Evolutionary conservation across 2,329 filamentous ascomycete species (phyloP), one percentile per base, ranked within the genome.

Genomic region (Beauveria varroae): DNA sequence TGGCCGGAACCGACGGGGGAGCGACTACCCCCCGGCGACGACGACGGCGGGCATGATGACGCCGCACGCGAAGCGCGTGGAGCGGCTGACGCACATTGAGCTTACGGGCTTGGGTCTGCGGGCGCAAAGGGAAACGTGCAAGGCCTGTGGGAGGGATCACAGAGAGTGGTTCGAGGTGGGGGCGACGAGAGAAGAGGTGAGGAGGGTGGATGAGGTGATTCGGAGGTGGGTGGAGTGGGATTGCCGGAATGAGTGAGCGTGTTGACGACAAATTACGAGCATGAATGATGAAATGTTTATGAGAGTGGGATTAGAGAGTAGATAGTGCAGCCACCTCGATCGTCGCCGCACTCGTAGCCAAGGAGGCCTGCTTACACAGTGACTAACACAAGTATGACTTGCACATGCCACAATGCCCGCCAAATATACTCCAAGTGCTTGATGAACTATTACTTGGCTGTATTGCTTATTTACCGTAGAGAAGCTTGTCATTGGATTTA

Each of bases 161-260:
- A 80, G 88, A 57, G 95, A 99, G 76, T 99, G 93, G 93, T 99
- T 99, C 72, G 90, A 96, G 75, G 86, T 97, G 1, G 86, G 90
- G 64, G 90, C 90, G 0, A 87, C 79, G 24, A 83, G 86, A 65
- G 81, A 87, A 30, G 90, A 87, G 0, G 81, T 98, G 3, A 84
- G 81, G 63, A 80, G 83, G 76, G 78, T 85, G 77, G 78, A 85
- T 65, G 79, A 89, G 65, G 85, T 92, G 63, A 86, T 96, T 46
- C 84, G 87, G 69, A 78, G 91, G 65, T 99, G 95, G 95, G 86
- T 93, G 9, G 83, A 84, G 12, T 98, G 93, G 91, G 90, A 88
- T 59, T 50, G 46, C 9, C 26, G 50, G 26, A 44, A 54, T 16
- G 58, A 60, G 6, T 58, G 37, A 41, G 34, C 16, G 28, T 58